Percentiles rank a stretch among this genome's conserved stretches.
Conservation (phyloP, 2,329 filamentous ascomycete species). For the Trichoderma semiorbis region DNA sequence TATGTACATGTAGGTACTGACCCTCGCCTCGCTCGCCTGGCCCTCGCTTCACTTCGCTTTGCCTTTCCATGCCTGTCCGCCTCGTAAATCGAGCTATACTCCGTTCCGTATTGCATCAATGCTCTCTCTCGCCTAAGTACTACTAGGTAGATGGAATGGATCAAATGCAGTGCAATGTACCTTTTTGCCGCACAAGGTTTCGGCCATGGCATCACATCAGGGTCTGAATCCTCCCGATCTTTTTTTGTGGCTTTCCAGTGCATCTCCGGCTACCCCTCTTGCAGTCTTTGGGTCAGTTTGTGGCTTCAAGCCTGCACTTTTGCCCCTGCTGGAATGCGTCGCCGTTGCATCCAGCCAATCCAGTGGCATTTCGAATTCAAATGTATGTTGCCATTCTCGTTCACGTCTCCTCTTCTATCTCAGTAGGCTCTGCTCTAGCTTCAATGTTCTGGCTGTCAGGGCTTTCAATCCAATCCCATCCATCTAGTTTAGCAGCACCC, state of each 20-base stretch:
- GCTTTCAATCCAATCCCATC: too few relatives aligned
- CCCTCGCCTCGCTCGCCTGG: not conserved
- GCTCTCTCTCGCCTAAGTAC: not conserved
- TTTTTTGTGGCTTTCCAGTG: not conserved
- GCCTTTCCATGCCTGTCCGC: not conserved
- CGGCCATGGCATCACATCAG: not conserved
- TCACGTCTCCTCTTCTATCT: too few relatives aligned
- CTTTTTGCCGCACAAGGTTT: not conserved
- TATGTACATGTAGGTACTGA: not conserved
- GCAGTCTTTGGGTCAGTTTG: not conserved
- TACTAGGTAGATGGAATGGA: not conserved
- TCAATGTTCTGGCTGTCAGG: too few relatives aligned
- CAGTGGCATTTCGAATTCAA: not conserved
- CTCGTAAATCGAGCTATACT: not conserved
- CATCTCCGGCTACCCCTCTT: not conserved
- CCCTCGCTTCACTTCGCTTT: not conserved
- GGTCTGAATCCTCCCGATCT: not conserved
- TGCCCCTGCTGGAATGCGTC: not conserved
- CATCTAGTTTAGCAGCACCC: not conserved
- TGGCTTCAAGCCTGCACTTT: not conserved
- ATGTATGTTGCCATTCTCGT: not conserved
- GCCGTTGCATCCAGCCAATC: not conserved
- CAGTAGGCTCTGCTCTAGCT: too few relatives aligned
- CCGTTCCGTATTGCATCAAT: not conserved
- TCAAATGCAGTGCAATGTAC: not conserved